phyloP scores from a whole-genome alignment of 83 land plant species.

The Picea engelmannii region DNA sequence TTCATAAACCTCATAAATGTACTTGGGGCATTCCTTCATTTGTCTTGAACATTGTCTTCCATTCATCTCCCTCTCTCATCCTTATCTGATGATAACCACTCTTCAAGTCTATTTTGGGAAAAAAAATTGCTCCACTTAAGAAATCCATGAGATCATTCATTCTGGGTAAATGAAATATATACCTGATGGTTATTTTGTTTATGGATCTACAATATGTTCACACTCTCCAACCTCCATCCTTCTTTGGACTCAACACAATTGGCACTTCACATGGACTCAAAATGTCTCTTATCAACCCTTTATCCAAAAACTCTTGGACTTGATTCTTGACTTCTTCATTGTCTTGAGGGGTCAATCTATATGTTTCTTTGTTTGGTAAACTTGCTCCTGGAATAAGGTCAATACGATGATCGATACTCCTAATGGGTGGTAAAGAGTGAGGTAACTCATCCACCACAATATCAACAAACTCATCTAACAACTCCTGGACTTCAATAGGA shows the following conservation, averaged over 20 bases:
- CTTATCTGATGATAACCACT: background rate
- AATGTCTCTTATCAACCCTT: background rate
- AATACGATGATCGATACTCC: background rate
- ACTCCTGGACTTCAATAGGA: background rate
- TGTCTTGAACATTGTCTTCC: background rate
- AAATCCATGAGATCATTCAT: background rate
- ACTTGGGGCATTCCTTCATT: background rate
- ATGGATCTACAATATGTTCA: background rate
- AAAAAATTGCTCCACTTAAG: background rate
- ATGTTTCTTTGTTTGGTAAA: background rate
- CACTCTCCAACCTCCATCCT: constrained; percentile 1
- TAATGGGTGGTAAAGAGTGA: background rate
- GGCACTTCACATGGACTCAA: background rate
- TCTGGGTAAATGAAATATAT: background rate
- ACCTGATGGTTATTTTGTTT: background rate
- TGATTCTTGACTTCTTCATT: background rate
- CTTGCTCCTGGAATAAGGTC: background rate
- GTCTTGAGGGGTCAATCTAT: background rate
- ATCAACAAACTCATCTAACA: background rate
- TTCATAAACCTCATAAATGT: background rate
- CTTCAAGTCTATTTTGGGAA: background rate
- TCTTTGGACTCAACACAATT: background rate
- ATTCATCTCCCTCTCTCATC: background rate
- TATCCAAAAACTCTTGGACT: background rate
- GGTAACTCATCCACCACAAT: background rate